Base-by-base conservation (phyloP, 495 filamentous ascomycete genomes). In the Glarea lozoyensis region DNA sequence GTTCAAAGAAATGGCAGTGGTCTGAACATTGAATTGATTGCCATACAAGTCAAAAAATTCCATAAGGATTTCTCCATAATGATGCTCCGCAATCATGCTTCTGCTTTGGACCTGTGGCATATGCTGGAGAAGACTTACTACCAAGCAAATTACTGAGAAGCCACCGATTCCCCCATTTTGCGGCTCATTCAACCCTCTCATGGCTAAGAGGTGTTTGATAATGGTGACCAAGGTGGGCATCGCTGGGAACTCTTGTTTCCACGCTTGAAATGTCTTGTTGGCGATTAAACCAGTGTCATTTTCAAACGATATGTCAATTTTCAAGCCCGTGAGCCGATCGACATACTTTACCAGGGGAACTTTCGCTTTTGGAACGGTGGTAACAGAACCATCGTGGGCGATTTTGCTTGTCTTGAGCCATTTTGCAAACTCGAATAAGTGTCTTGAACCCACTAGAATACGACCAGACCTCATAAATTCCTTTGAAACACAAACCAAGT, bases 311-410 rank as follows among this genome's bases (percentile, higher is more conserved):
- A 97, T 63, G 56, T 98, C 92, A 16, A 97, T 78, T 30, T 77
- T 80, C 32, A 98, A 66, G 6, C 74, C 73, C 2, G 88, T 94
- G 34, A 67, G 39, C 33, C 58, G 64, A 46, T 97, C 89, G 23
- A 84, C 63, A 50, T 81, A 97, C 55, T 98, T 98, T 57, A 96
- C 66, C n/a, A 98, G 76, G 0, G 92, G 92, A 3, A 98, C 92
- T 56, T 82, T 86, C 10, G 93, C 92, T 42, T 69, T 64, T 0
- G 69, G 37, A 36, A 98, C 85, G 16, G 81, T 63, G 48, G 83
- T 72, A 11, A 84, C 61, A 1, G 75, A 66, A 16, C 69, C 60
- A 3, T 60, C 50, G 2, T 67, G 59, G 3, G 77, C 66, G 15
- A 86, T 59, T 3, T 68, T 62, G 2, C 63, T 40, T 1, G 53